phyloP scores from a whole-genome alignment of 2,329 filamentous ascomycete genomes.

The Metarhizium robertsii region DNA sequence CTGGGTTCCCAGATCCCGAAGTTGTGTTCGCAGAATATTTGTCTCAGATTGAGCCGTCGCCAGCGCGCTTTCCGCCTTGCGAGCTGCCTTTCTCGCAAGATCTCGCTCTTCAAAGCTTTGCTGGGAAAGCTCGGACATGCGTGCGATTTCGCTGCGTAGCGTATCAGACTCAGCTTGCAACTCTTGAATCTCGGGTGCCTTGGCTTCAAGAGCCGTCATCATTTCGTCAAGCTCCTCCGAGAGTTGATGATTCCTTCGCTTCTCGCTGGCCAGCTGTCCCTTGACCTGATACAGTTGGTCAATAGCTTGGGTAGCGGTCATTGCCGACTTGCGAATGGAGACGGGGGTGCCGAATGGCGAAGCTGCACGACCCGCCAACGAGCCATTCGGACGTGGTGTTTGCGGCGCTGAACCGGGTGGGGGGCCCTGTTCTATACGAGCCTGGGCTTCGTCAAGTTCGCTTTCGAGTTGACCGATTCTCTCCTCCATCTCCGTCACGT shows the following conservation, averaged over 20 bases:
- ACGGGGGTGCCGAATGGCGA: slow-evolving; percentile 55
- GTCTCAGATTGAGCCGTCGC: slow-evolving; percentile 56
- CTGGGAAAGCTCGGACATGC: slow-evolving; percentile 79
- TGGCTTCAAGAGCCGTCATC: slow-evolving; percentile 74
- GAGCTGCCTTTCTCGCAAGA: slow-evolving; percentile 62
- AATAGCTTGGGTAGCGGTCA: slow-evolving; percentile 53
- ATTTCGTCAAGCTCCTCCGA: slow-evolving; percentile 75
- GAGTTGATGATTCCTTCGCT: slow-evolving; percentile 65
- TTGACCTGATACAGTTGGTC: slow-evolving; percentile 60
- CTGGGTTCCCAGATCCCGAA: slow-evolving; percentile 83
- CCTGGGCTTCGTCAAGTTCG: slow-evolving; percentile 45
- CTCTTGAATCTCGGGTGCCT: slow-evolving; percentile 81
- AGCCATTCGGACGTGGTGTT: slow-evolving; percentile 52
- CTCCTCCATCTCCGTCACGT: slow-evolving; percentile 35
- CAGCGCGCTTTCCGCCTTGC: slow-evolving; percentile 69
- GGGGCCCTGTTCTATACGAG: slow-evolving; percentile 33
- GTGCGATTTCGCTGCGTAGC: slow-evolving; percentile 69
- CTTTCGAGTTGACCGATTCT: slow-evolving; percentile 40
- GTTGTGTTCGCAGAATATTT: slow-evolving; percentile 72
- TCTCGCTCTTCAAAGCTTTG: slow-evolving; percentile 76
- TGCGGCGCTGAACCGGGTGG: slow-evolving; percentile 43
- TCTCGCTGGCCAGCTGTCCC: slow-evolving; percentile 63
- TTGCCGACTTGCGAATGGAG: slow-evolving; percentile 45
- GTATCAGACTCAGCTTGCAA: slow-evolving; percentile 71
- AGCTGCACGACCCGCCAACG: slow-evolving; percentile 38